phyloP scores from a whole-genome alignment of 2,329 filamentous ascomycete species.

The Aspergillus pseudotamarii region DNA sequence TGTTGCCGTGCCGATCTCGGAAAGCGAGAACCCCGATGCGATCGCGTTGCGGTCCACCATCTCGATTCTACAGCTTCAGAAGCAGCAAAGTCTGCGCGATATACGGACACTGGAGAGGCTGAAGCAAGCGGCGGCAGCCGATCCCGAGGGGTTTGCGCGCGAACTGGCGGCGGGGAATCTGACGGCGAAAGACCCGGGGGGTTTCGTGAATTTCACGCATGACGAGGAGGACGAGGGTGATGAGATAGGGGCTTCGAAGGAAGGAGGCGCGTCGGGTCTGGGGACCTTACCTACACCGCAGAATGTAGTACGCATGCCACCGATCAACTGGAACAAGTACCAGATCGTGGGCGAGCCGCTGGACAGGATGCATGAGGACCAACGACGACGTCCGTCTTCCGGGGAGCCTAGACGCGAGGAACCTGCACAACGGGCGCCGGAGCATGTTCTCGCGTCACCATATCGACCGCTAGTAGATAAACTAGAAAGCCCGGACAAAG shows the following conservation, averaged over 20 bases:
- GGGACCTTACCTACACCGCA: conserved; percentile 73
- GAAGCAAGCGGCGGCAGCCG: conserved; percentile 69
- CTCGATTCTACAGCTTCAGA: conserved; percentile 83
- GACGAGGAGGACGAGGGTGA: conserved; percentile 43
- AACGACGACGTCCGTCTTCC: conserved; percentile 63
- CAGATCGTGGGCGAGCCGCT: conserved; percentile 83
- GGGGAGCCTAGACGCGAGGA: conserved; percentile 45
- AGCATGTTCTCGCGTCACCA: conserved; percentile 59
- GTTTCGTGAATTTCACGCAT: conserved; percentile 41
- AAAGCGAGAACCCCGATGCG: conserved; percentile 74
- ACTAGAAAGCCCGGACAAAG: conserved; percentile 41
- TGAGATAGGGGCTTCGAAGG: conserved; percentile 16
- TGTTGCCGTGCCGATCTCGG: conserved; percentile 48
- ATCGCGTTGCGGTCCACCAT: conserved; percentile 85
- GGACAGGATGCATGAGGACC: conserved; percentile 82
- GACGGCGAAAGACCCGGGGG: conserved; percentile 39
- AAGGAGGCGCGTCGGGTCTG: conserved; percentile 48
- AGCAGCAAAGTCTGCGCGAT: conserved; percentile 74
- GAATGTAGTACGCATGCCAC: conserved; percentile 80
- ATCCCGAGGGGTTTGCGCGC: conserved; percentile 71
- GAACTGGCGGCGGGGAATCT: conserved; percentile 69
- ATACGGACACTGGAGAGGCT: conserved; percentile 69
- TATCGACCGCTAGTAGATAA: conserved; percentile 63
- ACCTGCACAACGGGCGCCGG: conserved; percentile 42
- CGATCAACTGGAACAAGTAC: conserved; percentile 94